These are phyloP conservation scores for Talaromyces trachyspermus DNA, from an alignment of 495 filamentous ascomycete species.

Conservation along the genomic window DNA sequence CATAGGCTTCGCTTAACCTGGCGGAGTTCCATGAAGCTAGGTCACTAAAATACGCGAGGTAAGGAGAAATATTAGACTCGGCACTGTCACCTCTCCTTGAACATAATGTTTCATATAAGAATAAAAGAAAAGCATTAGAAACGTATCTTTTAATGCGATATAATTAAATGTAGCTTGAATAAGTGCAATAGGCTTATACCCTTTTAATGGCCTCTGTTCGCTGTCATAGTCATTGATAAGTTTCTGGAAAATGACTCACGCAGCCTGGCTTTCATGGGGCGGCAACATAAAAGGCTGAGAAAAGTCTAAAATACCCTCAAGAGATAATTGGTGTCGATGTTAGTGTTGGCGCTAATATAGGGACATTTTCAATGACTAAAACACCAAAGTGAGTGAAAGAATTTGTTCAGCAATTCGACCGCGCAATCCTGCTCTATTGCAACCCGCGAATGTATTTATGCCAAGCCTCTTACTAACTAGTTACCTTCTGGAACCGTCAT, in stretches of 20 bases:
- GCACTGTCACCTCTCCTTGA: slow-evolving; percentile 2
- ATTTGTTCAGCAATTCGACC: too few relatives aligned
- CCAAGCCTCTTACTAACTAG: too few relatives aligned
- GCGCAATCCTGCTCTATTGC: too few relatives aligned
- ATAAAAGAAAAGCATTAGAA: slow-evolving; percentile 12
- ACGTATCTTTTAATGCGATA: slow-evolving; percentile 13
- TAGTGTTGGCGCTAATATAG: too few relatives aligned
- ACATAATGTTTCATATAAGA: slow-evolving; percentile 4
- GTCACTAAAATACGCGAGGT: slow-evolving; percentile 8
- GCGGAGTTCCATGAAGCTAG: slow-evolving; percentile 11
- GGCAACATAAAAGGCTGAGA: background rate
- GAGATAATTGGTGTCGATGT: too few relatives aligned
- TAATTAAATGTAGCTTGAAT: slow-evolving; percentile 11
- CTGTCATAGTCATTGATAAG: slow-evolving; percentile 7
- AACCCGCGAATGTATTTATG: too few relatives aligned
- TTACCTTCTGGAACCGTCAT: too few relatives aligned
- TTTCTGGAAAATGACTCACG: background rate
- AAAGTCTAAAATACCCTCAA: background rate
- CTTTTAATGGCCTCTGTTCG: slow-evolving; percentile 9
- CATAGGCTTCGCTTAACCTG: slow-evolving; percentile 9
- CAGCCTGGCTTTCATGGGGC: background rate
- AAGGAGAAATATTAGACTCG: slow-evolving; percentile 9
- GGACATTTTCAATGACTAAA: too few relatives aligned
- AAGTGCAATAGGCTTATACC: slow-evolving; percentile 10
- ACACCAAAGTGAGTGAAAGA: too few relatives aligned